Base-by-base conservation (phyloP, 208 protist genomes). In the Borovskyia barvae region DNA sequence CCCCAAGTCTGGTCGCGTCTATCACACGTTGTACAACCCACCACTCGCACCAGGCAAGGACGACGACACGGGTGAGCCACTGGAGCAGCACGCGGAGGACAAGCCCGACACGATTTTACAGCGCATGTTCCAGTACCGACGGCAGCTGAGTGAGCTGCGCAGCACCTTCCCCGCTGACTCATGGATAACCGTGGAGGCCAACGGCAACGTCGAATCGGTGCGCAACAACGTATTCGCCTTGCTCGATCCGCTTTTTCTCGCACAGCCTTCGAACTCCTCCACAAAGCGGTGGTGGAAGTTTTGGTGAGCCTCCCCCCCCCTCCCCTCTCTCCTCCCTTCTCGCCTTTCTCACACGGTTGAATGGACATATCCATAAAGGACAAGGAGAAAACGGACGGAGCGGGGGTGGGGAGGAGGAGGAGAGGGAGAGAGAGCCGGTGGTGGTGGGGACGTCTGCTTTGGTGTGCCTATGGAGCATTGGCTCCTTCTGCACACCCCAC, bases 11-110 rank as follows among this genome's bases (percentile, higher is more conserved):
- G 93, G 93, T 1, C 80, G 96, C n/a, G 79, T 88, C 36, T 98
- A 98, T 53, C 90, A 98, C 80, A 79, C 72, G 6, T 25, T 85
- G 22, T 97, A 93, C 86, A 86, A 90, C 72, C 94, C 95, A 12
- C 94, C 96, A 7, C 84, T 85, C 48, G 72, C 80, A 8, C 56
- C 74, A 3, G 83, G 85, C 40, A 81, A 85, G 29, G 94, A 98
- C 60, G 94, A 98, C 66, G 60, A 94, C 41, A 98, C 94, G 5
- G 87, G 92, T 7, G 90, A 98, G 62, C 68, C 72, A 35, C 86
- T 98, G 0, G 72, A 87, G 42, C 87, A 97, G 66, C 68, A 90
- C 25, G 45, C 66, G 7, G 94, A 97, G 47, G 96, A 98, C 69
- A 95, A 77, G 36, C 78, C 81, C 14, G 89, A 97, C n/a, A 77